Evolutionary conservation across 2,329 filamentous ascomycete species (phyloP).

Genomic region (Emmonsia crescens): DNA sequence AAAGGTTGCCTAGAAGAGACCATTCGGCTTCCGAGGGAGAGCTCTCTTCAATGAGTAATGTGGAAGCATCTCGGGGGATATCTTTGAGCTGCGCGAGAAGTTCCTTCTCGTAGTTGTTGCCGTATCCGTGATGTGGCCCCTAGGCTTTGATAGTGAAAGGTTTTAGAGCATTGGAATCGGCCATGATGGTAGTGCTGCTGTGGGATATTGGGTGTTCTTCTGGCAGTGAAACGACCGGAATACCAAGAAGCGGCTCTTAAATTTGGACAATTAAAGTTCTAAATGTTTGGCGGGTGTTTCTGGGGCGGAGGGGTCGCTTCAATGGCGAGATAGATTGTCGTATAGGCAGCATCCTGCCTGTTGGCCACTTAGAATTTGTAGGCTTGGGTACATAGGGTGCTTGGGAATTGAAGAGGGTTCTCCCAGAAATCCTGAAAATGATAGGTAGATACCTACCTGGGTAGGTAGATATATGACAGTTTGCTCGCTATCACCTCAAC

Average conservation of each 20-base stretch:
- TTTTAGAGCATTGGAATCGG: neutral
- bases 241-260: neutral
- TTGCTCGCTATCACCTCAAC: neutral
- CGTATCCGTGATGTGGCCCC: neutral
- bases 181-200: neutral
- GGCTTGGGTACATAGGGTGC: no score
- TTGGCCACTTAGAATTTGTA: neutral
- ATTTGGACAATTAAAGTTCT: neutral
- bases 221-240: neutral
- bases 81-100: conserved; percentile 11
- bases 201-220: neutral
- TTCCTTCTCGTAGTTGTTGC: neutral
- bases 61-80: conserved; percentile 11
- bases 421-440: neutral
- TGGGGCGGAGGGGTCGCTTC: neutral
- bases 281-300: neutral
- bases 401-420: neutral
- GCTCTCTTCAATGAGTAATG: conserved; percentile 14
- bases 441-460: neutral
- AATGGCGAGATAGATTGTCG: neutral
- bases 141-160: neutral
- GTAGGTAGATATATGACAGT: no score
- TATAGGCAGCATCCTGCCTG: no score
- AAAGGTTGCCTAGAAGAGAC: conserved; percentile 17
- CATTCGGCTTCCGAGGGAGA: conserved; percentile 18